A percentile compares a stretch with the other conserved stretches of the same genome.
Conservation (phyloP, 2,329 filamentous ascomycete species). For the Cordyceps farinosa region DNA sequence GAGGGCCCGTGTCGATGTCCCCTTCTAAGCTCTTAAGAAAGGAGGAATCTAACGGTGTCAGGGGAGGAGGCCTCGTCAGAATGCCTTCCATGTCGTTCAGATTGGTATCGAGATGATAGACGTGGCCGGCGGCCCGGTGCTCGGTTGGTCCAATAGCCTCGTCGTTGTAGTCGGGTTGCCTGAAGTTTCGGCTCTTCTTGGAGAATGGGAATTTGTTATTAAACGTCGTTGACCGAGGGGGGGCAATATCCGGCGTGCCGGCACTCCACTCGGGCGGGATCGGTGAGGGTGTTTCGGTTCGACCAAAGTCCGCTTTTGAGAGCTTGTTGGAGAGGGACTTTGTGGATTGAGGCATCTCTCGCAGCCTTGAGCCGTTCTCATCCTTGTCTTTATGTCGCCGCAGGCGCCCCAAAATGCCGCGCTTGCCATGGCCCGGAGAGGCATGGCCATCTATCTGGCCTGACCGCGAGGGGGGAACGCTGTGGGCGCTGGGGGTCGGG, state of each 20-base stretch:
- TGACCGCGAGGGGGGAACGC: conserved; percentile 51
- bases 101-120: conserved; percentile 83
- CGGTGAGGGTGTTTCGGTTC: conserved; percentile 34
- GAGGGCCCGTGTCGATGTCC: conserved; percentile 35
- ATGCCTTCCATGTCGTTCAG: conserved; percentile 91
- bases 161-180: conserved; percentile 50
- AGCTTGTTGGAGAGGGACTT: conserved; percentile 50
- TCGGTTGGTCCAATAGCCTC: conserved; percentile 60
- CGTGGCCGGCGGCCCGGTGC: conserved; percentile 53
- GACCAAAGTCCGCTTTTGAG: conserved; percentile 46
- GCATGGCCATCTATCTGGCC: conserved; percentile 51
- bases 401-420: conserved; percentile 48
- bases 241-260: conserved; percentile 26
- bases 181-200: conserved; percentile 50
- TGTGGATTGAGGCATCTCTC: conserved; percentile 49
- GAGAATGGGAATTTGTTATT: conserved; percentile 62
- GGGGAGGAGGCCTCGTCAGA: conserved; percentile 63
- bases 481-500: conserved; percentile 73
- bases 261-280: conserved; percentile 31
- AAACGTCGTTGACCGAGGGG: conserved; percentile 48
- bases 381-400: conserved; percentile 55
- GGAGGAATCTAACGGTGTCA: conserved; percentile 66
- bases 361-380: conserved; percentile 38
- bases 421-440: conserved; percentile 55
- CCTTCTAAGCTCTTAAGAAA: conserved; percentile 44